These are phyloP conservation scores for Penicillium brasilianum DNA, from an alignment of 2,329 filamentous ascomycete species.

Conservation along the genomic window DNA sequence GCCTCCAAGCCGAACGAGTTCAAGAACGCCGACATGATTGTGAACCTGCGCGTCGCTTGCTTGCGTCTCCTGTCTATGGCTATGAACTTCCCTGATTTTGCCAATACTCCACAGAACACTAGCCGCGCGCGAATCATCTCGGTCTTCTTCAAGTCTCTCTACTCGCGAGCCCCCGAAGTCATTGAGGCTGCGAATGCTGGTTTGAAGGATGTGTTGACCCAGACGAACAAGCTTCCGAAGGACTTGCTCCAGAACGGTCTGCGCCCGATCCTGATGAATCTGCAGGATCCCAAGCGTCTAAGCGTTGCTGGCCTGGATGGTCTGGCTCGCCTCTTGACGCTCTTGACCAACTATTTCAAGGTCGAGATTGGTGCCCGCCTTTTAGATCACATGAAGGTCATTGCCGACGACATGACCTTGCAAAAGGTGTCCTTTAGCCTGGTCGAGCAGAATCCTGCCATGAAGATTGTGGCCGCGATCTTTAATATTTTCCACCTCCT, in stretches of 20 bases:
- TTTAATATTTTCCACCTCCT: conserved; percentile 98
- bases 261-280: conserved; percentile 91
- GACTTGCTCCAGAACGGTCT: conserved; percentile 93
- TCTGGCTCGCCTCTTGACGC: conserved; percentile 81
- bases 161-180: conserved; percentile 88
- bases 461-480: conserved; percentile 94
- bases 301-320: conserved; percentile 90
- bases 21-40: conserved; percentile 91
- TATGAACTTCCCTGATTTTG: conserved; percentile 91
- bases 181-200: conserved; percentile 93
- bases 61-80: conserved; percentile 91
- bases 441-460: conserved; percentile 87
- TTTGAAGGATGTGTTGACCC: conserved; percentile 81
- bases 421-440: conserved; percentile 94
- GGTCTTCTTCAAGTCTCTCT: conserved; percentile 97
- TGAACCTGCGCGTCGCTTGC: conserved; percentile 89
- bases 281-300: conserved; percentile 90
- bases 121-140: conserved; percentile 75
- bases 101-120: conserved; percentile 71
- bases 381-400: conserved; percentile 90
- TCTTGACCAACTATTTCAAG: conserved; percentile 98
- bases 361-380: conserved; percentile 93
- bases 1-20: conserved; percentile 93
- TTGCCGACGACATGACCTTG: conserved; percentile 78
- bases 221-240: conserved; percentile 91